Percentiles rank a stretch among this genome's conserved stretches.
These are phyloP conservation scores for Hyphopichia homilentoma DNA, from an alignment of 805 yeast genomes.

Conservation along the genomic window DNA sequence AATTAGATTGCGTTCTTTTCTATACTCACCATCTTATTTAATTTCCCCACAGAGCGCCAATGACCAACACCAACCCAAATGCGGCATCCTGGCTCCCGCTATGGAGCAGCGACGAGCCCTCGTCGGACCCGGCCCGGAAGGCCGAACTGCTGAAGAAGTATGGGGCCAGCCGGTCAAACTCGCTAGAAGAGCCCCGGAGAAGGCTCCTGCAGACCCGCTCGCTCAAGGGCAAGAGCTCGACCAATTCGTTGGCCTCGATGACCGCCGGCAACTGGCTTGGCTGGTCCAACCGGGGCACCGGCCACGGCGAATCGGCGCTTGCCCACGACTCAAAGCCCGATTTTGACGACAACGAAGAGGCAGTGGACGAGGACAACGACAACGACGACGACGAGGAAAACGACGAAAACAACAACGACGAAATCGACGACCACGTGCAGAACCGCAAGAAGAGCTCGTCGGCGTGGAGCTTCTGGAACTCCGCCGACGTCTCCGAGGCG, in stretches of 20 bases:
- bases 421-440: slow-evolving; percentile 25
- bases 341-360: slow-evolving; percentile 13
- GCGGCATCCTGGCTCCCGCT: slow-evolving; percentile 7
- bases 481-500: slow-evolving; percentile 3
- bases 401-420: slow-evolving; percentile 27
- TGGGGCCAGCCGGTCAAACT: no score
- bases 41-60: no score
- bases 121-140: not conserved
- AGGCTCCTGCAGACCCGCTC: no score
- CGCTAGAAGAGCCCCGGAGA: no score
- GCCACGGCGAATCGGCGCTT: slow-evolving; percentile 3
- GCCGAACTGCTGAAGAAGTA: no score
- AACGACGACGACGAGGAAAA: slow-evolving; percentile 17
- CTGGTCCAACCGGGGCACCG: slow-evolving; percentile 17
- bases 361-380: slow-evolving; percentile 13
- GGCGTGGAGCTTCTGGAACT: slow-evolving; percentile 37
- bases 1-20: no score
- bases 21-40: no score
- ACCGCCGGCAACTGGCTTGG: slow-evolving; percentile 25
- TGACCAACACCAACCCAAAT: no score
- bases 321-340: slow-evolving; percentile 1
- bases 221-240: slow-evolving; percentile 16
- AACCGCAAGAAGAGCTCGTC: slow-evolving; percentile 18
- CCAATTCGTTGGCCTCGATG: slow-evolving; percentile 20
- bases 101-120: slow-evolving; percentile 3